These are phyloP conservation scores for Priceomyces fermenticarens DNA, from an alignment of 805 yeast genomes.

Conservation along the genomic window DNA sequence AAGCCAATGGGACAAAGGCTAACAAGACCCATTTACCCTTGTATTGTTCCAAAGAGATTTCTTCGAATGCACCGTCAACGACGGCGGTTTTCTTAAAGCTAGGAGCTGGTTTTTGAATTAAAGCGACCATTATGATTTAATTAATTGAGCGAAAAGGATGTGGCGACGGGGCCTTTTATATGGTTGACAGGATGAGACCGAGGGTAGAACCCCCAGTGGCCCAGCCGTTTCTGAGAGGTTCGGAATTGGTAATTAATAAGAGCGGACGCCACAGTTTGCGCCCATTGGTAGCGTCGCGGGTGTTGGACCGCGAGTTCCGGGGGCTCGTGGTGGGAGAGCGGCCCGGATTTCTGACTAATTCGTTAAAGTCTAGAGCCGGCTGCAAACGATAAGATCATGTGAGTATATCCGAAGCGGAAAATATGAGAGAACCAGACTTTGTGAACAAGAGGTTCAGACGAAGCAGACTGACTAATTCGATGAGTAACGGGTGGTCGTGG, in stretches of 20 bases:
- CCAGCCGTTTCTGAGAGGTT: background rate
- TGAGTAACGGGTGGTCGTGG: no score
- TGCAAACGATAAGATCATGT: background rate
- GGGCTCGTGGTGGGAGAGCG: background rate
- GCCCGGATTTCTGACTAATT: slow-evolving; percentile 1
- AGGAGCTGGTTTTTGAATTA: slow-evolving; percentile 96
- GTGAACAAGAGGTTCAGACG: no score
- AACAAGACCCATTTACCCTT: slow-evolving; percentile 97
- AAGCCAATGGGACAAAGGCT: slow-evolving; percentile 97
- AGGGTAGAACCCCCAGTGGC: background rate
- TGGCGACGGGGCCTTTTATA: background rate
- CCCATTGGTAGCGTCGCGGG: no score
- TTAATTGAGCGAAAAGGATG: slow-evolving; percentile 1
- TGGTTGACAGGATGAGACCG: background rate
- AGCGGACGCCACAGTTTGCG: slow-evolving; percentile 4
- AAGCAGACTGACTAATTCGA: no score
- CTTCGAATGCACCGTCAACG: slow-evolving; percentile 94
- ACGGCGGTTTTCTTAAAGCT: slow-evolving; percentile 95
- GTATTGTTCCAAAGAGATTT: slow-evolving; percentile 89
- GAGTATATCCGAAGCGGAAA: background rate
- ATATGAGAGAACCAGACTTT: background rate
- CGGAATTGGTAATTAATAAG: background rate
- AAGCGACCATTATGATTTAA: slow-evolving; percentile 65
- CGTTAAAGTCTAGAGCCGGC: slow-evolving; percentile 1
- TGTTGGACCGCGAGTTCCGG: slow-evolving; percentile 1